A percentile compares a stretch with the other conserved stretches of the same genome.
phyloP scores from a whole-genome alignment of 1,284 basidiomycete species.

The Tilletia setariae region DNA sequence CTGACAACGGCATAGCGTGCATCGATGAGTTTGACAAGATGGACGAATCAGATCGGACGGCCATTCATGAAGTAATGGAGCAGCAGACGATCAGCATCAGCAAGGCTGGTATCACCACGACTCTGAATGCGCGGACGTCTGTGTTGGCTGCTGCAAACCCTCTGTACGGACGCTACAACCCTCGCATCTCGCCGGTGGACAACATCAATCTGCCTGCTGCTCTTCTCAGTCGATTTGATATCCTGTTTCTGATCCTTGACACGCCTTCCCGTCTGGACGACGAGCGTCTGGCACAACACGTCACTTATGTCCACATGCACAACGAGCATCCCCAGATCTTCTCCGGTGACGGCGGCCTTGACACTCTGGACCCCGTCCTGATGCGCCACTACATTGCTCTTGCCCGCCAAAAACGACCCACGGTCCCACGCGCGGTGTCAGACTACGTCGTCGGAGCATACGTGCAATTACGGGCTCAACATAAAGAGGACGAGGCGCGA shows the following conservation, averaged over 20 bases:
- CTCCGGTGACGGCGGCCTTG: slow-evolving; percentile 35
- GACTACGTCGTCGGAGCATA: slow-evolving; percentile 93
- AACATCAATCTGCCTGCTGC: slow-evolving; percentile 99
- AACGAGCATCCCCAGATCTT: slow-evolving; percentile 75
- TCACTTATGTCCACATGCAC: slow-evolving; percentile 97
- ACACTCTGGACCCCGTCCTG: slow-evolving; percentile 74
- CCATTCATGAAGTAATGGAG: slow-evolving; percentile 99
- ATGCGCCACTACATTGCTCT: slow-evolving; percentile 96
- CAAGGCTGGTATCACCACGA: slow-evolving; percentile 98
- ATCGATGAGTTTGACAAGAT: slow-evolving; percentile 99
- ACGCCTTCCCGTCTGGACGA: slow-evolving; percentile 91
- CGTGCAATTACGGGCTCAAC: slow-evolving; percentile 85
- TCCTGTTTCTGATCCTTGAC: slow-evolving; percentile 94
- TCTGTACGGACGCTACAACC: slow-evolving; percentile 95
- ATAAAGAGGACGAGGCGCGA: slow-evolving; percentile 83
- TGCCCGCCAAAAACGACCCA: slow-evolving; percentile 83
- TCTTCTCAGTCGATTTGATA: slow-evolving; percentile 88
- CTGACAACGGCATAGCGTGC: slow-evolving; percentile 98
- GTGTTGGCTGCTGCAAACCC: slow-evolving; percentile 98
- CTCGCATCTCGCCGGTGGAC: slow-evolving; percentile 93
- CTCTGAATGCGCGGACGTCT: slow-evolving; percentile 95
- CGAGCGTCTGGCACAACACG: slow-evolving; percentile 91
- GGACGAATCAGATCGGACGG: slow-evolving; percentile 95
- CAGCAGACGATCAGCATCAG: slow-evolving; percentile 99
- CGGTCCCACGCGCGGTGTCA: slow-evolving; percentile 79